These are phyloP conservation scores for Ustilago xerochloae DNA, from an alignment of 1,284 basidiomycete species.

Conservation along the genomic window DNA sequence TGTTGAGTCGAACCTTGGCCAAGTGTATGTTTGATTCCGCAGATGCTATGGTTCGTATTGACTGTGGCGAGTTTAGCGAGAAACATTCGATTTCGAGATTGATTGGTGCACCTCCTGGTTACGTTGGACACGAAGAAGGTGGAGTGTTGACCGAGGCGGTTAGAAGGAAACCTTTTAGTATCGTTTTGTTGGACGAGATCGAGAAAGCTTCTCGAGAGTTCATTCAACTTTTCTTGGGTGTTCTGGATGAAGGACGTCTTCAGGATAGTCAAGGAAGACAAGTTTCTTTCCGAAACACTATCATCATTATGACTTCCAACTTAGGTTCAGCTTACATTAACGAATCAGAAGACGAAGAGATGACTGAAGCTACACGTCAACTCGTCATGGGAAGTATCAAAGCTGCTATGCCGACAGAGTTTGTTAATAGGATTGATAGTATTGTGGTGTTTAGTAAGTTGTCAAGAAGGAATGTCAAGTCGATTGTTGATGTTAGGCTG, in stretches of 20 bases:
- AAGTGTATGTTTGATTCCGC: conserved; percentile 72
- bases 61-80: conserved; percentile 71
- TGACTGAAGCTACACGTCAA: conserved; percentile 70
- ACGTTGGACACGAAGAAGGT: conserved; percentile 89
- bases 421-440: conserved; percentile 72
- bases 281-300: conserved; percentile 67
- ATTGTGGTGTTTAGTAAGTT: conserved; percentile 73
- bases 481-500: conserved; percentile 72
- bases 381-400: conserved; percentile 71
- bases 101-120: conserved; percentile 74
- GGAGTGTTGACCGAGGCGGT: conserved; percentile 74
- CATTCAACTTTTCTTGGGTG: conserved; percentile 87
- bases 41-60: conserved; percentile 74
- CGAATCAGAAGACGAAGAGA: conserved; percentile 70
- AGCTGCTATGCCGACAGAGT: conserved; percentile 73
- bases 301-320: conserved; percentile 72
- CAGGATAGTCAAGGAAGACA: conserved; percentile 71
- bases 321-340: conserved; percentile 72
- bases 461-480: conserved; percentile 70
- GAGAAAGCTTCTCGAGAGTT: conserved; percentile 88
- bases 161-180: conserved; percentile 66
- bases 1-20: conserved; percentile 70
- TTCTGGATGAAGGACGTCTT: conserved; percentile 88
- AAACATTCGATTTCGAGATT: conserved; percentile 73
- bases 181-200: conserved; percentile 68